Base-by-base conservation (phyloP, 495 filamentous ascomycete species). In the Oleoguttula mirabilis region DNA sequence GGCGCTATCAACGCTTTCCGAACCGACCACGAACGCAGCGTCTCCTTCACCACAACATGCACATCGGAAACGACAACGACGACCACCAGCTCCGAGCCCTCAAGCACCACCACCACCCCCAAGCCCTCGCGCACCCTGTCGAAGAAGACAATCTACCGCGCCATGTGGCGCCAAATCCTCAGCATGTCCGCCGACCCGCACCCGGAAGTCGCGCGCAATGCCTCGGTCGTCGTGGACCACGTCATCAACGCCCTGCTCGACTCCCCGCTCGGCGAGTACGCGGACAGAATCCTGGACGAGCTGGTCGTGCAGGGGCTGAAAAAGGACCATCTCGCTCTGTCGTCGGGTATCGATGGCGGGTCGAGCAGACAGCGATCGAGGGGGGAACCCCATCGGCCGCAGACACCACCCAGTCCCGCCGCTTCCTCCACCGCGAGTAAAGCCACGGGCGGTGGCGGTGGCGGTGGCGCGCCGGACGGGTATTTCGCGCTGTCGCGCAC, bases 121-220 rank as follows among this genome's bases (percentile, higher is more conserved):
- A 43, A 27, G 21, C 43, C 37, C 4, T 27, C 32, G 15, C 36
- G 39, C 21, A 37, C 23, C 2, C 24, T 94, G 10, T 85, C 87
- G 10, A 77, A 80, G 21, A 85, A 92, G 50, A 92, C 84, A 0
- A 80, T 94, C 14, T 94, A 88, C 58, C 80, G 83, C 7, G 80
- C 87, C 1, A 80, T 92, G 42, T 96, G 90, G 90, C 88, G 92
- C 57, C 88, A 94, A 43, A 67, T 94, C 33, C 68, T 95, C 24
- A 80, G 88, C 32, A 66, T 96, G 62, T 85, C 85, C 23, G 84
- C 93, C 21, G 90, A 96, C 50, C 88, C 90, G 17, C 87, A 94
- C 57, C 90, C 90, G 7, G 87, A 96, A 48, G 82, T 95, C 22
- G 83, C 88, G 32, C 75, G 81, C 51, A 78, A 86, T 58, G 90